Percentiles rank a stretch among this genome's conserved stretches.
Evolutionary conservation across 352 stramenopile genomes (phyloP).

Genomic region (Phytopythium delawarense): DNA sequence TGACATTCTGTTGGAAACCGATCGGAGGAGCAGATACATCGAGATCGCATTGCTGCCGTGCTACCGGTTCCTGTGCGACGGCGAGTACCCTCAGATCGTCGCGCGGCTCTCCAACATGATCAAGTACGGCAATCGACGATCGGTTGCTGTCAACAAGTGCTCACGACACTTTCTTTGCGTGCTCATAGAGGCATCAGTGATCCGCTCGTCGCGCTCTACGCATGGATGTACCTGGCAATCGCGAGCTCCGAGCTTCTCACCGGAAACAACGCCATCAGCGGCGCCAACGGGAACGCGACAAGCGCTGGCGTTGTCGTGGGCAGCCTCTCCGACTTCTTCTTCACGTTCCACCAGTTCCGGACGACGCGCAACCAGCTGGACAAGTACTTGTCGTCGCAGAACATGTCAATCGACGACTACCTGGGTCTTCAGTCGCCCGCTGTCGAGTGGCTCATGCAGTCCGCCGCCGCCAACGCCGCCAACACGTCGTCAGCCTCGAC

Average conservation of each 20-base stretch:
- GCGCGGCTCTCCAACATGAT: constrained; percentile 82
- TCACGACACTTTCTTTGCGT: constrained; percentile 4
- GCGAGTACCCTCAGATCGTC: constrained; percentile 86
- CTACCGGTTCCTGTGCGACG: constrained; percentile 89
- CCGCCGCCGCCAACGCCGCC: constrained; percentile 34
- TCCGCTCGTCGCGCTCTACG: constrained; percentile 85
- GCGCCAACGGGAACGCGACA: constrained; percentile 10
- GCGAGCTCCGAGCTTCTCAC: constrained; percentile 55
- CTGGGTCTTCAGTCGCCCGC: constrained; percentile 78
- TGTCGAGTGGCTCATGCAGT: constrained; percentile 86
- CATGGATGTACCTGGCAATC: constrained; percentile 78
- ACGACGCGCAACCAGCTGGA: constrained; percentile 37
- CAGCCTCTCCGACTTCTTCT: constrained; percentile 89
- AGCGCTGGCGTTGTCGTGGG: constrained; percentile 52
- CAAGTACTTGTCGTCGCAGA: constrained; percentile 42
- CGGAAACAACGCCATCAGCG: neutral
- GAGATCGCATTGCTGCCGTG: constrained; percentile 86
- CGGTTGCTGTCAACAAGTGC: constrained; percentile 1
- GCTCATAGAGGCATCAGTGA: constrained; percentile 74
- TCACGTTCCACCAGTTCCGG: constrained; percentile 74
- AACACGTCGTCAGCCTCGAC: neutral
- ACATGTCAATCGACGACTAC: constrained; percentile 62
- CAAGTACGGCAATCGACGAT: constrained; percentile 41
- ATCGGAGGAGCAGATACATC: constrained; percentile 50
- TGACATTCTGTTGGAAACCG: neutral